Percentiles rank a stretch among this genome's conserved stretches.
These are phyloP conservation scores for Lactifluus rugatus DNA, from an alignment of 768 basidiomycete species.

Conservation along the genomic window DNA sequence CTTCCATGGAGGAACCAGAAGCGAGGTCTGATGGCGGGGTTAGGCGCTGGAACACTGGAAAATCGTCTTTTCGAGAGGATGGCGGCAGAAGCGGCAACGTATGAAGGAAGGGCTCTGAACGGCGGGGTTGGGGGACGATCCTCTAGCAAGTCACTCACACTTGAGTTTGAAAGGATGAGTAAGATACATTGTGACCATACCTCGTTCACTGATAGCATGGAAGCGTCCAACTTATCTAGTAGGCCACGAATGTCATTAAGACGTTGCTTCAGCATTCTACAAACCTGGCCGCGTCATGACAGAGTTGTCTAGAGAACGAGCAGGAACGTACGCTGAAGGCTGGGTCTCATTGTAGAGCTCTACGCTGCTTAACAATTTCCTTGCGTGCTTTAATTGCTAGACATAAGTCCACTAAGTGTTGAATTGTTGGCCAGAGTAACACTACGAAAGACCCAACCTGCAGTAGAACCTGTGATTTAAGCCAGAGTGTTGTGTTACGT, in stretches of 20 bases:
- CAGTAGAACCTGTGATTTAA: slow-evolving; percentile 43
- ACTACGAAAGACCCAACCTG: slow-evolving; percentile 35
- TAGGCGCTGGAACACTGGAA: background rate
- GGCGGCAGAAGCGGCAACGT: slow-evolving; percentile 38
- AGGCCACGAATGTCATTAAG: slow-evolving; percentile 39
- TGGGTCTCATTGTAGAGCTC: slow-evolving; percentile 6
- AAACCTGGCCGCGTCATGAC: background rate
- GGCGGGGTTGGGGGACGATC: slow-evolving; percentile 31
- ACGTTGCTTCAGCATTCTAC: slow-evolving; percentile 35
- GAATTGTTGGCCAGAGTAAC: background rate
- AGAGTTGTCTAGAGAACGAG: background rate
- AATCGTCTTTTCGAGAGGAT: slow-evolving; percentile 5
- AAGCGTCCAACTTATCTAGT: slow-evolving; percentile 46
- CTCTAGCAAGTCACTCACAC: slow-evolving; percentile 26
- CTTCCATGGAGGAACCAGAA: background rate
- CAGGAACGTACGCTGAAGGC: slow-evolving; percentile 3
- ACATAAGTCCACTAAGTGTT: background rate
- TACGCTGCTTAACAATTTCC: slow-evolving; percentile 6
- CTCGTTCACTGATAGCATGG: slow-evolving; percentile 43
- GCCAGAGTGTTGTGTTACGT: slow-evolving; percentile 36
- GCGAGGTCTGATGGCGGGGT: slow-evolving; percentile 9
- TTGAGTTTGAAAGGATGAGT: background rate
- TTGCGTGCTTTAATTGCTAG: slow-evolving; percentile 15
- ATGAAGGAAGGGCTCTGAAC: slow-evolving; percentile 43
- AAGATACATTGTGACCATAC: slow-evolving; percentile 27